Percentiles rank a stretch among this genome's conserved stretches.
Conservation (phyloP, 805 yeast species). For the Yamadazyma laniorum region DNA sequence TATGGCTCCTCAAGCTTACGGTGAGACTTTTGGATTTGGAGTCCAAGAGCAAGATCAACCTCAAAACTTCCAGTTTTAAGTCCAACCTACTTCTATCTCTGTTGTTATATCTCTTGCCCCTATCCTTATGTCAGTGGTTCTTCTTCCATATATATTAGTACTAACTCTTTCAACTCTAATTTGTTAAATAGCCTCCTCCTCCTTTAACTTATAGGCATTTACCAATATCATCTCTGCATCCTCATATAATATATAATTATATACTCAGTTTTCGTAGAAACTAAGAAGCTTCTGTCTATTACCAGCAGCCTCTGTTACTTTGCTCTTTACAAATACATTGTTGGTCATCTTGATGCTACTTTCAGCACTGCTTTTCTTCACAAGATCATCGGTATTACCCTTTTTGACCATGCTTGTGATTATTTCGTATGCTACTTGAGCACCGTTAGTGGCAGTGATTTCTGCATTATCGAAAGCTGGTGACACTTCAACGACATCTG, state of each 20-base stretch:
- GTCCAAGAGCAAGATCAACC: conserved; percentile 46
- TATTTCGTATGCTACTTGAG: conserved; percentile 69
- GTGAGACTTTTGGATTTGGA: conserved; percentile 88
- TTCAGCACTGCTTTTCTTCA: conserved; percentile 9
- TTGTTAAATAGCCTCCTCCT: conserved; percentile 5
- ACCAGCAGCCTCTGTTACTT: conserved; percentile 6
- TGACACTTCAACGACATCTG: conserved; percentile 58
- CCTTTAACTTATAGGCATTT: conserved; percentile 8
- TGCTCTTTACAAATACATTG: conserved; percentile 8
- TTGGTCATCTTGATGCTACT: conserved; percentile 6
- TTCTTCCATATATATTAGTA: conserved; percentile 6
- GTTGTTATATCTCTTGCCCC: neutral
- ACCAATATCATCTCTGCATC: conserved; percentile 13
- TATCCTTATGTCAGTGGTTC: conserved; percentile 2
- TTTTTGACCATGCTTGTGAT: conserved; percentile 73
- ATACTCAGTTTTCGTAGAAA: conserved; percentile 6
- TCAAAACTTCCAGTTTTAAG: conserved; percentile 49
- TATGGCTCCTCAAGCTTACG: conserved; percentile 72
- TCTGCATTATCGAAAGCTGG: conserved; percentile 67
- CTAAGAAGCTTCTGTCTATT: conserved; percentile 8
- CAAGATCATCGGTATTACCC: conserved; percentile 21
- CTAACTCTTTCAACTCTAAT: conserved; percentile 7
- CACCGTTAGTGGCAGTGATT: conserved; percentile 65
- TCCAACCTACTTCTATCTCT: neutral
- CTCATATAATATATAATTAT: conserved; percentile 7